Conservation (phyloP, 2,329 filamentous ascomycete species). For the Clarireedia sp. region DNA sequence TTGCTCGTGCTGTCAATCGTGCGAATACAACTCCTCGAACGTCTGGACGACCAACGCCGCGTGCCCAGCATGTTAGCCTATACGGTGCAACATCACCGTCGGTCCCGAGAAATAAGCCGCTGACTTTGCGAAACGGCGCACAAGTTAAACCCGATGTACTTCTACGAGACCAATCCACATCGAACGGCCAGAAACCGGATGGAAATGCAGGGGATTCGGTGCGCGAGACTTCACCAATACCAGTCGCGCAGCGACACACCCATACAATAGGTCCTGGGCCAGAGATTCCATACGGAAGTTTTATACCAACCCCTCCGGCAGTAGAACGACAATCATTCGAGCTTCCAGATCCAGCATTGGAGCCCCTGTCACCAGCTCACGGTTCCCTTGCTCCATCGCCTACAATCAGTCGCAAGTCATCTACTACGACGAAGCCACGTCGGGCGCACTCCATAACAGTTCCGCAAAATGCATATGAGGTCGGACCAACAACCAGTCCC, state of each 20-base stretch:
- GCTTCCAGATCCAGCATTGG: conserved; percentile 51
- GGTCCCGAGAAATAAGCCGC: conserved; percentile 4
- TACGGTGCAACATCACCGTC: conserved; percentile 22
- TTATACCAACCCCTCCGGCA: conserved; percentile 46
- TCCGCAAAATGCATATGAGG: conserved; percentile 34
- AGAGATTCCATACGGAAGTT: conserved; percentile 49
- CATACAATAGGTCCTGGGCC: background rate
- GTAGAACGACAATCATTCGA: conserved; percentile 37
- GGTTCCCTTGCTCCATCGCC: background rate
- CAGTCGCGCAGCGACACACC: background rate
- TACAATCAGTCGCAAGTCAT: background rate
- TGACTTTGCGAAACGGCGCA: background rate
- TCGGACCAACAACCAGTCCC: conserved; percentile 32
- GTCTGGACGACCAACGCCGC: conserved; percentile 8
- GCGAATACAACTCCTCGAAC: conserved; percentile 43
- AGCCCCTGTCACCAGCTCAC: conserved; percentile 6
- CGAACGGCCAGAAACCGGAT: background rate
- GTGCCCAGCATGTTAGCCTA: conserved; percentile 14
- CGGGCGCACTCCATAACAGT: background rate
- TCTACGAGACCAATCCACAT: conserved; percentile 6
- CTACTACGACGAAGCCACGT: background rate
- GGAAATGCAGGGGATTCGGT: background rate
- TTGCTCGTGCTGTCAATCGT: conserved; percentile 63
- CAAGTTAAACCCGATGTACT: background rate
- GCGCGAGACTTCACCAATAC: background rate